Percentiles rank a stretch among this genome's conserved stretches.
Evolutionary conservation across 441 rosid genomes (phyloP).

Genomic region (Codiaeum variegatum): DNA sequence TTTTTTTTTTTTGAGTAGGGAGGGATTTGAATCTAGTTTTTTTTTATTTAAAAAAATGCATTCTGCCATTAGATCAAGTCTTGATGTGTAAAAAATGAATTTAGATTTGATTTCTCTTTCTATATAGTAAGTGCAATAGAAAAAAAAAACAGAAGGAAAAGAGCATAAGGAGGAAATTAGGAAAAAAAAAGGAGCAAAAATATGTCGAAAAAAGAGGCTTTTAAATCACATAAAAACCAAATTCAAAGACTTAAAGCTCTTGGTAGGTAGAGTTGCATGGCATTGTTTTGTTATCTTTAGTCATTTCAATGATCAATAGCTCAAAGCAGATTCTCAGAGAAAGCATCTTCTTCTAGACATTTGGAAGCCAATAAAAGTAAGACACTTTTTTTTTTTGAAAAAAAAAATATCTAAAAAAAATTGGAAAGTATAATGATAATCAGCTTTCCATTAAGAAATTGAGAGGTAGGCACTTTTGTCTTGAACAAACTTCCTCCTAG

Average conservation of each 20-base stretch:
- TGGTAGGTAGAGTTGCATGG: constrained; percentile 22
- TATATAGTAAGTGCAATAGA: too few relatives aligned
- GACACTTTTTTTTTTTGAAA: constrained; percentile 21
- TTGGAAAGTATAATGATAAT: constrained; percentile 42
- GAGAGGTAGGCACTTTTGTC: constrained; percentile 47
- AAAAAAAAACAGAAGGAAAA: constrained; percentile 22
- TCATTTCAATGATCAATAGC: constrained; percentile 38
- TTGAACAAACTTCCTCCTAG: constrained; percentile 44
- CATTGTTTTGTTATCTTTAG: constrained; percentile 31
- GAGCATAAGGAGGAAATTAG: constrained; percentile 17
- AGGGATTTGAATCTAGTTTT: too few relatives aligned
- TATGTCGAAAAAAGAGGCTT: too few relatives aligned
- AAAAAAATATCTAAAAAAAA: too few relatives aligned
- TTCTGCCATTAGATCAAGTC: too few relatives aligned
- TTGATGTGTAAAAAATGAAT: too few relatives aligned
- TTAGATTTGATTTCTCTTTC: too few relatives aligned
- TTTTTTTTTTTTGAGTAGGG: too few relatives aligned
- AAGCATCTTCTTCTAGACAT: constrained; percentile 37
- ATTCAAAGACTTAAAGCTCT: constrained; percentile 17
- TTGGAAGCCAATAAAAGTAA: constrained; percentile 38
- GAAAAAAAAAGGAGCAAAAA: constrained; percentile 25
- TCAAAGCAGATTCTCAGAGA: constrained; percentile 44
- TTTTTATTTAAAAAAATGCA: too few relatives aligned
- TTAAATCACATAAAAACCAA: constrained; percentile 21
- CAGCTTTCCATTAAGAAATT: constrained; percentile 40